These are phyloP conservation scores for Cubamyces lactineus DNA, from an alignment of 768 basidiomycete species.

Conservation along the genomic window DNA sequence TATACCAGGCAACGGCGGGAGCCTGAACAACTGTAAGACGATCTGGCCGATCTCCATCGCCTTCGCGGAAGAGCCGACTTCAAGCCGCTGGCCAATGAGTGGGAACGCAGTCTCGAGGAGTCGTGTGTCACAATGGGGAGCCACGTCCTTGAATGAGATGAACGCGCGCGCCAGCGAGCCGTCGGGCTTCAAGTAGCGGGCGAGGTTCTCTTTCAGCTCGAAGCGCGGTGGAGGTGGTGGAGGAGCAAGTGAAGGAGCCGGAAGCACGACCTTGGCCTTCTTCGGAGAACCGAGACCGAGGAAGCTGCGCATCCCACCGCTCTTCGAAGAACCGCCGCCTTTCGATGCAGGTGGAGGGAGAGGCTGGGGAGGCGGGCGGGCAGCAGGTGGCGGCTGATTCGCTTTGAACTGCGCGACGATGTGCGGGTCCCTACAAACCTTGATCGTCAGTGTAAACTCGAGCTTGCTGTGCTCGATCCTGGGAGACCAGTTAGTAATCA, in stretches of 20 bases:
- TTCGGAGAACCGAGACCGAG: conserved; percentile 68
- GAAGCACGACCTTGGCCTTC: conserved; percentile 48
- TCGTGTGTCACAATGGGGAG: conserved; percentile 78
- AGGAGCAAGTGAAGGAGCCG: conserved; percentile 38
- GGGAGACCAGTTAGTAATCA: conserved; percentile 4
- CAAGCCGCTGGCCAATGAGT: conserved; percentile 73
- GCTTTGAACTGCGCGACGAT: conserved; percentile 78
- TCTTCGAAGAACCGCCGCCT: conserved; percentile 39
- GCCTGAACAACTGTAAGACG: conserved; percentile 85
- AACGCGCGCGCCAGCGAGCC: conserved; percentile 89
- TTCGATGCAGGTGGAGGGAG: conserved; percentile 56
- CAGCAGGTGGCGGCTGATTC: conserved; percentile 47
- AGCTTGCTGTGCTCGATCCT: conserved; percentile 94
- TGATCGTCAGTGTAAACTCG: conserved; percentile 90
- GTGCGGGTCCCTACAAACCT: conserved; percentile 85
- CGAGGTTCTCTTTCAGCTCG: conserved; percentile 72
- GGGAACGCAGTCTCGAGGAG: conserved; percentile 84
- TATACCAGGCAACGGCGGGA: conserved; percentile 88
- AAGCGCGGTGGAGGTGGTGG: conserved; percentile 43
- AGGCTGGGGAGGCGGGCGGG: conserved; percentile 39
- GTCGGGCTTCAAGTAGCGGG: conserved; percentile 80
- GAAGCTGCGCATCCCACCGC: conserved; percentile 70
- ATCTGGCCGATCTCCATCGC: conserved; percentile 84
- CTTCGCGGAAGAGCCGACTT: conserved; percentile 58
- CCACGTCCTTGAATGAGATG: conserved; percentile 88